Percentiles rank a stretch among this genome's conserved stretches.
These are phyloP conservation scores for Lactarius sp. DNA, from an alignment of 768 basidiomycete genomes.

Conservation along the genomic window DNA sequence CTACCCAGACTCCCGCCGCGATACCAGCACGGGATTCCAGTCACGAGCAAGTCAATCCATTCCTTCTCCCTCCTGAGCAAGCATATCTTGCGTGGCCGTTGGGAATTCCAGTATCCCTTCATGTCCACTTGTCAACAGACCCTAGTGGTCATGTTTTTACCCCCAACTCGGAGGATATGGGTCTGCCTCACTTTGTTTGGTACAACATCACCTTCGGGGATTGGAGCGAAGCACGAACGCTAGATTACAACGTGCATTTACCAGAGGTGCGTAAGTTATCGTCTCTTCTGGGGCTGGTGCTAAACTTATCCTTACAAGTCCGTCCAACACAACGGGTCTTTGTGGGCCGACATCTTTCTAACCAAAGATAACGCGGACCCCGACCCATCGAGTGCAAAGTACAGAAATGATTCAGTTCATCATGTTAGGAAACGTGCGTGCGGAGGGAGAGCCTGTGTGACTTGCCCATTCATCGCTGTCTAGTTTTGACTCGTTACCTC, in stretches of 20 bases:
- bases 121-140: conserved; percentile 68
- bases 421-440: conserved; percentile 70
- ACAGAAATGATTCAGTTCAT: conserved; percentile 54
- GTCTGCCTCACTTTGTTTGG: conserved; percentile 70
- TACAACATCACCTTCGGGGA: conserved; percentile 73
- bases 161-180: conserved; percentile 42
- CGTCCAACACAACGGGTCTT: conserved; percentile 70
- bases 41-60: conserved; percentile 39
- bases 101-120: conserved; percentile 58
- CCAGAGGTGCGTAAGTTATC: conserved; percentile 50
- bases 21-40: conserved; percentile 26
- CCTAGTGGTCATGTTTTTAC: conserved; percentile 57
- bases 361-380: conserved; percentile 60
- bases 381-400: conserved; percentile 52
- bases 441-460: conserved; percentile 11
- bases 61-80: conserved; percentile 49
- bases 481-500: conserved; percentile 85
- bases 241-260: conserved; percentile 54
- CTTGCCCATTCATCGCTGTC: neutral
- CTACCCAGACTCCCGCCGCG: conserved; percentile 29
- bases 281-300: neutral
- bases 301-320: conserved; percentile 39
- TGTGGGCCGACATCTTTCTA: conserved; percentile 83
- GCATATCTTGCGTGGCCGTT: conserved; percentile 56
- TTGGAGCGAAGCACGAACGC: conserved; percentile 57